Base-by-base conservation (phyloP, 805 yeast species). In the Sporopachydermia quercuum region DNA sequence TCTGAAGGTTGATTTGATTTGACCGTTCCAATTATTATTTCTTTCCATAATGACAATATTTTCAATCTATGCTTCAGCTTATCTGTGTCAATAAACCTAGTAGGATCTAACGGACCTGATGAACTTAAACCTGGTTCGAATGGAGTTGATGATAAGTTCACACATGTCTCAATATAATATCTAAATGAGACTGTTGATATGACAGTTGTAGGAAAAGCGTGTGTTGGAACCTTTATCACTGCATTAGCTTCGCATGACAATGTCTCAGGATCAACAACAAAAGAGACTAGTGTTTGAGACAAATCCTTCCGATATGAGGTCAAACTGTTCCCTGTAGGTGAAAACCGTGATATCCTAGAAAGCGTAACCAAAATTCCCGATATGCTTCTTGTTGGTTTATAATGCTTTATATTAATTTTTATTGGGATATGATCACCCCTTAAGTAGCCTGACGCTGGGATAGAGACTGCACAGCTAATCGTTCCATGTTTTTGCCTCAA, bases 371-470 rank as follows among this genome's bases (percentile, higher is more conserved):
- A 80, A 2, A 85, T 65, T 0, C 94, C 94, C 35, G 73, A 72
- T 11, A 78, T 58, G 47, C 77, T 78, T 49, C 76, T 75, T 19
- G 83, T 66, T 42, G 74, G 71, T 55, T 80, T 78, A 47, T 79
- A 70, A 55, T 86, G 95, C 37, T 71, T 65, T 35, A 86, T 63
- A 18, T 65, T 57, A 19, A 87, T 60, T 48, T 74, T 76, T 8
- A 87, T 69, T 1, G 94, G 91, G 1, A 87, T 71, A 2, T 68
- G 53, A 51, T 86, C 96, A 16, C 95, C 95, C 19, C 86, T 66
- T 1, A 82, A 58, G 50, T 68, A 85, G 0, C 96, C 96, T 34
- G 78, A 62, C 35, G 70, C 68, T 1, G 84, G 68, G 4, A 69
- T 43, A 18, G 64, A 63, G 4, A 75, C 69, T 3, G 63, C 50